Evolutionary conservation across 2,329 filamentous ascomycete genomes (phyloP), one percentile per base, ranked within the genome.

Genomic region (Alternaria arborescens): DNA sequence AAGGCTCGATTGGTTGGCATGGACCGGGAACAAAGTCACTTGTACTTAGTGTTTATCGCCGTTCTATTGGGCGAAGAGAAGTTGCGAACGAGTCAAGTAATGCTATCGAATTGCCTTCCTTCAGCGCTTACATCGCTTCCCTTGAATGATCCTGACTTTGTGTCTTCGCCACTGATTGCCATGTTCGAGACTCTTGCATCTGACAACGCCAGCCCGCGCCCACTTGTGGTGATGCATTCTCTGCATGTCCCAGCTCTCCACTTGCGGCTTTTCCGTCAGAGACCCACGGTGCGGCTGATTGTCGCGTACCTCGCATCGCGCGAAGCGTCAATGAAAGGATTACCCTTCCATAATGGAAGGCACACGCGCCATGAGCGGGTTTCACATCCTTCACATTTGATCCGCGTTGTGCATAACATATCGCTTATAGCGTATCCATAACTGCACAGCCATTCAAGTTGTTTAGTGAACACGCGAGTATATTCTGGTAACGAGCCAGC

Each of bases 111-210:
- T 58, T 41, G 36, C 52, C 56, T 38, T 56, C 48, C 34, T 12
- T 42, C 44, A 59, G 61, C 63, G 63, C 61, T 64, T 66, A 64
- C 24, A 24, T 64, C 63, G 63, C 58, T 57, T 55, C 32, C 32
- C 36, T 30, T 16, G 44, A 8, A 41, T 52, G 50, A 30, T 22
- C 32, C 43, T 36, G 40, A 43, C 12, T 36, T 28, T 12, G 12
- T 32, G 4, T 52, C 52, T 28, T 38, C 56, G 20, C 46, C 46
- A 50, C 46, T 26, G 20, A 50, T 36, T 50, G 32, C 46, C 46
- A 36, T 50, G 46, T 50, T 50, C 46, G 32, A 50, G 30, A 50
- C 46, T 36, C 32, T 50, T 50, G 46, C 46, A 50, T 50, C 46
- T 50, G 46, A 50, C 46, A 50, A 50, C 46, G 46, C 46, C 46